phyloP scores from a whole-genome alignment of 78 protist species.

The Tieghemostelium lacteum region DNA sequence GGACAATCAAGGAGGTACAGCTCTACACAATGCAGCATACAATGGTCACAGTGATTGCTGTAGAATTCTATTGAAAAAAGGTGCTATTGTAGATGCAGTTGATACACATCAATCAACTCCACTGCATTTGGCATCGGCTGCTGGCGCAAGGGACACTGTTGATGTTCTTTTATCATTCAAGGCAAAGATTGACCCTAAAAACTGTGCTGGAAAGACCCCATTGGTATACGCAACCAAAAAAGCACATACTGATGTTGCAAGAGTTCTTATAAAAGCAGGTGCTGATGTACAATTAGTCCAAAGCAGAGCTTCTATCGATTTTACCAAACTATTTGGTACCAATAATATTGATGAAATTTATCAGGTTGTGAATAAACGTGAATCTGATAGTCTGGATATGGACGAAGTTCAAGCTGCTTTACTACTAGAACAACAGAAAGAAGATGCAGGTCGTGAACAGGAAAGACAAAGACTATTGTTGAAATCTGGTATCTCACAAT shows the following conservation, averaged over 20 bases:
- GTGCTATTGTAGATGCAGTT: slow-evolving; percentile 64
- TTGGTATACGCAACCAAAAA: slow-evolving; percentile 65
- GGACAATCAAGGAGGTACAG: slow-evolving; percentile 83
- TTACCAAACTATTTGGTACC: slow-evolving; percentile 61
- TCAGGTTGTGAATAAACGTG: slow-evolving; percentile 49
- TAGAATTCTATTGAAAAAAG: slow-evolving; percentile 64
- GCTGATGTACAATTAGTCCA: slow-evolving; percentile 44
- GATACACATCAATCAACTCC: slow-evolving; percentile 77
- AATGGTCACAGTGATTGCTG: slow-evolving; percentile 77
- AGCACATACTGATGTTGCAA: slow-evolving; percentile 58
- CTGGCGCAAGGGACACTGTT: slow-evolving; percentile 74
- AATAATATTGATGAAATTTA: slow-evolving; percentile 33
- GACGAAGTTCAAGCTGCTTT: slow-evolving; percentile 35
- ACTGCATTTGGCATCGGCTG: slow-evolving; percentile 78
- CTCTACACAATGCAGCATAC: slow-evolving; percentile 82
- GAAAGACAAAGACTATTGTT: slow-evolving; percentile 5
- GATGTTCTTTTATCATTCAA: slow-evolving; percentile 34
- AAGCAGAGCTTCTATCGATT: slow-evolving; percentile 32
- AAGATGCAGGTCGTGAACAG: slow-evolving; percentile 17
- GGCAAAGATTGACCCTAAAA: slow-evolving; percentile 54
- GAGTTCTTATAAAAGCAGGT: slow-evolving; percentile 60
- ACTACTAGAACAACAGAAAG: slow-evolving; percentile 33
- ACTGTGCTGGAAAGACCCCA: slow-evolving; percentile 78
- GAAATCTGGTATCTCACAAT: slow-evolving; percentile 28
- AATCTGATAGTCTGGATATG: neutral